Evolutionary conservation across 345 rosid genomes (phyloP).

Genomic region (Euphorbia lathyris): DNA sequence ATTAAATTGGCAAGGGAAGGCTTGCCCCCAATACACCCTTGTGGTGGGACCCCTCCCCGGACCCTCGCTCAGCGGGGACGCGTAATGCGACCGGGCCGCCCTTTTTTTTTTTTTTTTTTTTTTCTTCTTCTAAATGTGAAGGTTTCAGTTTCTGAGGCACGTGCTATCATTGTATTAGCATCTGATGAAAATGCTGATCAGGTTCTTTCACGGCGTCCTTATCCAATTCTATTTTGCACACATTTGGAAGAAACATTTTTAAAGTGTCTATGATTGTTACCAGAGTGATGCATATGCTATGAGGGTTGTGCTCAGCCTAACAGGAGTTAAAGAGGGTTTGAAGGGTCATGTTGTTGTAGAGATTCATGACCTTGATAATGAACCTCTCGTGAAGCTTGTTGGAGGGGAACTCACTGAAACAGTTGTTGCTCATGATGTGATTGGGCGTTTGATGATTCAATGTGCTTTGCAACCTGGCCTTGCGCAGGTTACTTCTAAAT

Average conservation of each 20-base stretch:
- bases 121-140: conserved; percentile 22
- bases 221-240: conserved; percentile 1
- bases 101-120: too few species aligned
- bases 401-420: conserved; percentile 92
- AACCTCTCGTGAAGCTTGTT: conserved; percentile 91
- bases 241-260: conserved; percentile 17
- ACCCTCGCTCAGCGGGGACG: too few species aligned
- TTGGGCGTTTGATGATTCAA: conserved; percentile 93
- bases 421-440: conserved; percentile 94
- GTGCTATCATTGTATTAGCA: conserved; percentile 81
- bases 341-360: conserved; percentile 90
- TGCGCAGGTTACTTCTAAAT: conserved; percentile 56
- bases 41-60: too few species aligned
- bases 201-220: conserved; percentile 38
- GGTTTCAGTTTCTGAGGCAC: conserved; percentile 92
- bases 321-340: conserved; percentile 81
- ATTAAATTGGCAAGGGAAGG: too few species aligned
- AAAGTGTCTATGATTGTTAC: conserved; percentile 14
- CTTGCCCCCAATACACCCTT: too few species aligned
- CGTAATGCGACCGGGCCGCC: too few species aligned
- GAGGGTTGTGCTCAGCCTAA: conserved; percentile 86
- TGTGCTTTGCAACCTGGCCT: conserved; percentile 93
- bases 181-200: conserved; percentile 94
- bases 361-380: conserved; percentile 94
- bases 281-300: conserved; percentile 94